Evolutionary conservation across 495 filamentous ascomycete species (phyloP).

Genomic region (Darksidea phi): DNA sequence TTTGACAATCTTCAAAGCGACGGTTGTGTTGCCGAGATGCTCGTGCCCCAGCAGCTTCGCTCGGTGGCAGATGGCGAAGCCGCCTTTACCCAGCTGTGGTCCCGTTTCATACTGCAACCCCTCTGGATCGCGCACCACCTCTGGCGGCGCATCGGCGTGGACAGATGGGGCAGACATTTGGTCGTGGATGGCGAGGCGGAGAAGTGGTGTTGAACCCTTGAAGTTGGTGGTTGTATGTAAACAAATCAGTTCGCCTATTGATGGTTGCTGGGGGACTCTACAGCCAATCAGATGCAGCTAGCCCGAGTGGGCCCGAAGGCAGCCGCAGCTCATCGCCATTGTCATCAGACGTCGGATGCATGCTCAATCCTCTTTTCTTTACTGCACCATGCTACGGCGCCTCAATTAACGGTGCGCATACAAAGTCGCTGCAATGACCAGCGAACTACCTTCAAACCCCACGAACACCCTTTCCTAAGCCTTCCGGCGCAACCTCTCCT

Average conservation of each 20-base stretch:
- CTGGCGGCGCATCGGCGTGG: constrained; percentile 54
- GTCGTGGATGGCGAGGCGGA: constrained; percentile 14
- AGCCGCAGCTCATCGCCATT: neutral
- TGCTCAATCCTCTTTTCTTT: neutral
- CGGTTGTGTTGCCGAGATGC: constrained; percentile 54
- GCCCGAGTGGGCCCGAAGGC: too few species aligned
- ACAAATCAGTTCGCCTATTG: constrained; percentile 27
- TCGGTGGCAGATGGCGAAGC: constrained; percentile 88
- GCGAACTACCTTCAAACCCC: neutral
- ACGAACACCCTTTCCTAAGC: neutral
- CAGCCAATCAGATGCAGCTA: neutral
- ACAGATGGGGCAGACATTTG: constrained; percentile 41
- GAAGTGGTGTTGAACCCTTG: constrained; percentile 25
- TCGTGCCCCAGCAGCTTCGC: constrained; percentile 65
- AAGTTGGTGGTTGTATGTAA: constrained; percentile 1
- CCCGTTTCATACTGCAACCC: constrained; percentile 80
- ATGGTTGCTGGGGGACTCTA: constrained; percentile 28
- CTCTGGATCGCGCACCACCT: constrained; percentile 72
- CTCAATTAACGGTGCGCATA: too few species aligned
- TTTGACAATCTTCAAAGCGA: constrained; percentile 87
- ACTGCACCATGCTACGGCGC: neutral
- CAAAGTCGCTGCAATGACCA: neutral
- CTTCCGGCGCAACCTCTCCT: neutral
- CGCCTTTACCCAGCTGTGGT: constrained; percentile 83
- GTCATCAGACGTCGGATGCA: neutral